Base-by-base conservation (phyloP, 495 filamentous ascomycete genomes). In the Aspergillus cavernicola region DNA sequence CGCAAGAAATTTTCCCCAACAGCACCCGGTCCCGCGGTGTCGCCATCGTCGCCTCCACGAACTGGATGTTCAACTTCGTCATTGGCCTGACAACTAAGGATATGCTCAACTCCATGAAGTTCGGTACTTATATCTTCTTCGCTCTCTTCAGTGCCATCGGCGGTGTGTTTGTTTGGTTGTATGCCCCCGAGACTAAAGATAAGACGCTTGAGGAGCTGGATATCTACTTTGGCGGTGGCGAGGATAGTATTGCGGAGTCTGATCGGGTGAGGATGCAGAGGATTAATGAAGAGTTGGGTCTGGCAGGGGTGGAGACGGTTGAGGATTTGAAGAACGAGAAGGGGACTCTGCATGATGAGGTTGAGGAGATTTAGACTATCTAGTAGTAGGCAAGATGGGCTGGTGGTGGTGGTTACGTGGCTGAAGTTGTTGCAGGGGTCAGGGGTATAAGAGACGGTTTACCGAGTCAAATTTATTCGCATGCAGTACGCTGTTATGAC, bases 111-210 rank as follows among this genome's bases (percentile, higher is more conserved):
- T 54, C 46, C 18, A 75, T 71, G 64, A 68, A 68, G 42, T 75
- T 63, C 53, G 72, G 72, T 1, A 71, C 72, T 2, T 75, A 69
- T 51, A 72, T 72, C 51, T 74, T 75, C 69, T 75, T 74, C 41
- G 69, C 66, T 7, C 58, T 67, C 19, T 71, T 75, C 62, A 79
- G 78, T 60, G 64, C 72, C 24, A 33, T 78, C 13, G 74, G 73
- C 24, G 74, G 71, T 56, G 13, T 74, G 12, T 70, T 76, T 57
- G 73, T 80, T 50, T 79, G 72, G 66, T 58, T 64, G 36, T 81
- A 77, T 53, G 77, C 78, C 56, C 78, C 78, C 0, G 79, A 82
- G 65, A 82, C 79, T 10, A 80, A 80, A 66, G 78, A 80, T 51
- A 79, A 78, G 66, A 80, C 79, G 19, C 63, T 80, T 4, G 76